Evolutionary conservation across 495 filamentous ascomycete genomes (phyloP).

Genomic region (Diplogelasinospora grovesii): DNA sequence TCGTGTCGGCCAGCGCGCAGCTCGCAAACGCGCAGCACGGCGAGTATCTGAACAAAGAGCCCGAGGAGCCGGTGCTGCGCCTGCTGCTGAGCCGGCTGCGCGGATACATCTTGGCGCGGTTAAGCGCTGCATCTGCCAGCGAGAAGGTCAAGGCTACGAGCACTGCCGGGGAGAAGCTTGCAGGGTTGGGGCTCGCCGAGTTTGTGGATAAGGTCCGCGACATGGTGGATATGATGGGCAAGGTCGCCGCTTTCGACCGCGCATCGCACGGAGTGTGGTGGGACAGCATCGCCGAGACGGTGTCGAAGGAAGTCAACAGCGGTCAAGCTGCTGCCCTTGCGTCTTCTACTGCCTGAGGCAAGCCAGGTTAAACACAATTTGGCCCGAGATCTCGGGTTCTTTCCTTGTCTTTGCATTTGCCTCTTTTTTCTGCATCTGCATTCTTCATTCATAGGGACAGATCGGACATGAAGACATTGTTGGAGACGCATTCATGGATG

Average conservation of each 20-base stretch:
- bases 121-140: constrained; percentile 67
- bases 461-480: too few species aligned
- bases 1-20: constrained; percentile 36
- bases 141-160: constrained; percentile 77
- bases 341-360: background rate
- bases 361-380: too few species aligned
- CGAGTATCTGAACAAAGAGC: too few species aligned
- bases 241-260: constrained; percentile 73
- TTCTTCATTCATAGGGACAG: too few species aligned
- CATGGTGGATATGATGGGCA: constrained; percentile 70
- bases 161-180: constrained; percentile 76
- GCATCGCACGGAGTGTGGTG: constrained; percentile 74
- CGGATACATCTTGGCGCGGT: constrained; percentile 66
- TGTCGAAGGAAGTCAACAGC: constrained; percentile 24
- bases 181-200: constrained; percentile 74
- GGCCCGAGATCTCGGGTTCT: too few species aligned
- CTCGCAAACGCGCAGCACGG: constrained; percentile 24
- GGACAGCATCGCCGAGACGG: constrained; percentile 54
- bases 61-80: constrained; percentile 73
- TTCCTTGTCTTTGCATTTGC: background rate
- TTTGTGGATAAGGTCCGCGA: constrained; percentile 80
- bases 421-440: too few species aligned
- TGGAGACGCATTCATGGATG: too few species aligned
- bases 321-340: background rate
- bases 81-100: constrained; percentile 70